Base-by-base conservation (phyloP, 1,284 basidiomycete species). In the Amylostereum areolatum region DNA sequence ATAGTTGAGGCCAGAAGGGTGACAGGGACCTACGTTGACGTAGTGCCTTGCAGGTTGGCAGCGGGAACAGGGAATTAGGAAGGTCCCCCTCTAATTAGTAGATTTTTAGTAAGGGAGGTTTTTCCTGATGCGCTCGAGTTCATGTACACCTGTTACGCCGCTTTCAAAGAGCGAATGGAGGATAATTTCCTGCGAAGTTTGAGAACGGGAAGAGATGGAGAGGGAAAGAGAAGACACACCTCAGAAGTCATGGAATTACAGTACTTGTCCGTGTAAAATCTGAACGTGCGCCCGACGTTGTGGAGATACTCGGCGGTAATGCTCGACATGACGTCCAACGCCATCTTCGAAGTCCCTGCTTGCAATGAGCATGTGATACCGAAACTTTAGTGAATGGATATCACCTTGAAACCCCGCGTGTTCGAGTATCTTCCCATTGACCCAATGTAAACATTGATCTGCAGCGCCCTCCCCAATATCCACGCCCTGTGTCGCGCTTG, bases 371-470 rank as follows among this genome's bases (percentile, higher is more conserved):
- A 18, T 18, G 18, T 18, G 18, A 18, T 18, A 18, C 18, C 18
- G 18, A 18, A 18, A 18, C 18, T 18, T 18, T 18, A 18, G 18
- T 18, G 18, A 18, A 18, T 18, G 18, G 18, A 18, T 18, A 18
- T 18, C 49, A 88, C 92, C 89, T 73, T 96, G 92, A 62, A 97
- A 96, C 1, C 92, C 93, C 34, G 79, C 75, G 69, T 95, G 93
- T 53, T 92, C 89, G 55, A 95, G 63, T 44, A 95, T 72, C 63
- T 88, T 89, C 44, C 75, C 73, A 9, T 78, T 71, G 73, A 81
- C 77, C 87, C 87, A 89, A 55, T 72, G 67, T 54, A 88, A 58
- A 66, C 87, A 89, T 51, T 75, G 70, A 32, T 73, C 71, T 29
- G 77, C 77, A 48, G 78, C 79, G 53, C 68, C 64, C 51, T 74